These are phyloP conservation scores for Talaromyces thailandensis DNA, from an alignment of 495 filamentous ascomycete species.

Conservation along the genomic window DNA sequence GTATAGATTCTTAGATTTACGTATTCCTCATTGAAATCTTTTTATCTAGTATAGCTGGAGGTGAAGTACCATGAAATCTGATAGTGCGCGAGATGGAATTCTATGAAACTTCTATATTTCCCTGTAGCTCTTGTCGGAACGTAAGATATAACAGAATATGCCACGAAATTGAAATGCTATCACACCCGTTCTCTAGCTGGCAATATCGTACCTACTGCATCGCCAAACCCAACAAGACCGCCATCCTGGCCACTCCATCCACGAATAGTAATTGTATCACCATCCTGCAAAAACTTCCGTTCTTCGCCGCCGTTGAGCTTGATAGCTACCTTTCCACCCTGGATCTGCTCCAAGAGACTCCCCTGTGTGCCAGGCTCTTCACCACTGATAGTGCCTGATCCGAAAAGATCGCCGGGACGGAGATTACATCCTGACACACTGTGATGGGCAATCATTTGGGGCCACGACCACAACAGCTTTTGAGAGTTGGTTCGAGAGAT, in stretches of 20 bases:
- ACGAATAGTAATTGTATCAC: constrained; percentile 65
- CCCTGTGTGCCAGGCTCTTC: constrained; percentile 51
- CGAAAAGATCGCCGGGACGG: constrained; percentile 73
- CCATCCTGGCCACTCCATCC: constrained; percentile 55
- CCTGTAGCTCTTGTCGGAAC: not conserved
- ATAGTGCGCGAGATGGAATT: not conserved
- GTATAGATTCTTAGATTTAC: not conserved
- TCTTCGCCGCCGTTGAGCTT: constrained; percentile 59
- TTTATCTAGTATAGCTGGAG: not conserved
- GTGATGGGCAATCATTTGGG: constrained; percentile 93
- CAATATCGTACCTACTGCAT: constrained; percentile 53
- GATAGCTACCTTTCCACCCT: constrained; percentile 54
- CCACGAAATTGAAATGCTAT: not conserved
- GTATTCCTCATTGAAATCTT: not conserved
- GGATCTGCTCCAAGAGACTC: constrained; percentile 72
- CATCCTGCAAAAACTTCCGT: constrained; percentile 74
- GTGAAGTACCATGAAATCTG: not conserved
- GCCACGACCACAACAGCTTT: constrained; percentile 83
- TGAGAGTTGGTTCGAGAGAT: constrained; percentile 54
- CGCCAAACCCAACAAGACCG: constrained; percentile 62
- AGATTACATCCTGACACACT: constrained; percentile 76
- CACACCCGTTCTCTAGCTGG: constrained; percentile 14
- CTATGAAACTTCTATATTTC: not conserved
- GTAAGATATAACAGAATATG: not conserved
- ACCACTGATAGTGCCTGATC: constrained; percentile 88